Percentiles rank a stretch among this genome's conserved stretches.
phyloP scores from a whole-genome alignment of 129 eudicot species.

The Lactuca sativa region DNA sequence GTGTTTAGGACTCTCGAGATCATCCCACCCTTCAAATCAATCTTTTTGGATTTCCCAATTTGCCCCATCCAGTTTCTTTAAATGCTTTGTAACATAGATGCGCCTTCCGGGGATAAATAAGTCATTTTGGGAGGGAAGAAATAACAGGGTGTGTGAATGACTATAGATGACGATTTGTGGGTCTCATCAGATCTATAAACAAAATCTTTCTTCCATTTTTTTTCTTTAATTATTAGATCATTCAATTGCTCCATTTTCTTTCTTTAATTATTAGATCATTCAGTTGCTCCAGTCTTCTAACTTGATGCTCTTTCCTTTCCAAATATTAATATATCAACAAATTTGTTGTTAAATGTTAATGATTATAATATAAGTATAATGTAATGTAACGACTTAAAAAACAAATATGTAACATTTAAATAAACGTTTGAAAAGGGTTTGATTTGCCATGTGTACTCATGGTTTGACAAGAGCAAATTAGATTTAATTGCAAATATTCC shows the following conservation, averaged over 20 bases:
- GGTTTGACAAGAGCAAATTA: too few species aligned
- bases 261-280: too few species aligned
- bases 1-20: conserved; percentile 16
- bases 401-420: too few species aligned
- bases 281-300: conserved; percentile 22
- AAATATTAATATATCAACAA: neutral
- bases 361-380: too few species aligned
- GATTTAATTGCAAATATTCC: too few species aligned
- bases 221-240: conserved; percentile 10
- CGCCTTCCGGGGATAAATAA: neutral
- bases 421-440: too few species aligned
- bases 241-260: too few species aligned
- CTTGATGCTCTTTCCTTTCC: conserved; percentile 9
- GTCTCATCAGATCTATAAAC: conserved; percentile 33
- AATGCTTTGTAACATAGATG: neutral
- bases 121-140: conserved; percentile 19
- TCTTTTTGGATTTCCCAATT: neutral
- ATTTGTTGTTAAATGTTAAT: neutral
- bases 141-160: conserved; percentile 22
- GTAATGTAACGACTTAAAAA: too few species aligned
- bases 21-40: conserved; percentile 36
- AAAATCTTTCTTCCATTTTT: conserved; percentile 31
- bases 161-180: conserved; percentile 33
- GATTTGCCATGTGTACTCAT: too few species aligned
- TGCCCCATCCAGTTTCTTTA: conserved; percentile 13